Percentiles rank a stretch among this genome's conserved stretches.
Conservation (phyloP, 768 basidiomycete species). For the Wakefieldia striispora region DNA sequence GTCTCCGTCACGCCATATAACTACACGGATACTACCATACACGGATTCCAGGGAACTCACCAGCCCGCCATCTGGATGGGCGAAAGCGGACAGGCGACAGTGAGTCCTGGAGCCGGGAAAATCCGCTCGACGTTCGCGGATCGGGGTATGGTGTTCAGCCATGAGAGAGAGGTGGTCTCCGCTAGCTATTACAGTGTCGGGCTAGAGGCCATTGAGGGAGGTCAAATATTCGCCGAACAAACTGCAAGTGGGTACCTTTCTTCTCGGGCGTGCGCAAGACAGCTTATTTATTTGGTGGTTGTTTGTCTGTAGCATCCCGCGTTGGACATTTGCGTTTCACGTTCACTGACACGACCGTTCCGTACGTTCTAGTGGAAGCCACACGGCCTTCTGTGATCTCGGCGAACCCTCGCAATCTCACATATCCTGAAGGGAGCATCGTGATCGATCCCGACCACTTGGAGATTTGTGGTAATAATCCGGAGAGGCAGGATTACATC, state of each 20-base stretch:
- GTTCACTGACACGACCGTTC: slow-evolving; percentile 44
- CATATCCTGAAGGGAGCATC: slow-evolving; percentile 55
- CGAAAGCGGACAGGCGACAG: slow-evolving; percentile 61
- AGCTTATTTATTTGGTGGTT: slow-evolving; percentile 1
- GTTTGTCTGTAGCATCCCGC: slow-evolving; percentile 52
- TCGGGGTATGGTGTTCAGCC: slow-evolving; percentile 52
- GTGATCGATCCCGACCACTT: slow-evolving; percentile 38
- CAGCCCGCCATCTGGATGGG: slow-evolving; percentile 93
- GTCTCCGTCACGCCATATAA: slow-evolving; percentile 74
- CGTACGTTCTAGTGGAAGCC: slow-evolving; percentile 67
- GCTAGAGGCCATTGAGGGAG: slow-evolving; percentile 51
- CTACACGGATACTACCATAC: slow-evolving; percentile 54
- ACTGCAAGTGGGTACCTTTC: slow-evolving; percentile 51
- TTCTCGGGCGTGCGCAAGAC: not conserved
- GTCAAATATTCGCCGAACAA: slow-evolving; percentile 54
- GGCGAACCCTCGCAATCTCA: slow-evolving; percentile 43
- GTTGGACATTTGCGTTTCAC: slow-evolving; percentile 75
- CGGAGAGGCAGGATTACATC: slow-evolving; percentile 70
- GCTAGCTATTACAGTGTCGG: slow-evolving; percentile 57
- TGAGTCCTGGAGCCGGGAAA: slow-evolving; percentile 54
- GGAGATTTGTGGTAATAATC: slow-evolving; percentile 63
- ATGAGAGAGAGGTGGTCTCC: slow-evolving; percentile 52
- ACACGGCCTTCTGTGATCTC: slow-evolving; percentile 60
- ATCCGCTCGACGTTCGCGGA: slow-evolving; percentile 56
- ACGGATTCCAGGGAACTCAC: slow-evolving; percentile 78